Evolutionary conservation across 192 early-diverging fungal species (phyloP).

Genomic region (Coemansia sp.): DNA sequence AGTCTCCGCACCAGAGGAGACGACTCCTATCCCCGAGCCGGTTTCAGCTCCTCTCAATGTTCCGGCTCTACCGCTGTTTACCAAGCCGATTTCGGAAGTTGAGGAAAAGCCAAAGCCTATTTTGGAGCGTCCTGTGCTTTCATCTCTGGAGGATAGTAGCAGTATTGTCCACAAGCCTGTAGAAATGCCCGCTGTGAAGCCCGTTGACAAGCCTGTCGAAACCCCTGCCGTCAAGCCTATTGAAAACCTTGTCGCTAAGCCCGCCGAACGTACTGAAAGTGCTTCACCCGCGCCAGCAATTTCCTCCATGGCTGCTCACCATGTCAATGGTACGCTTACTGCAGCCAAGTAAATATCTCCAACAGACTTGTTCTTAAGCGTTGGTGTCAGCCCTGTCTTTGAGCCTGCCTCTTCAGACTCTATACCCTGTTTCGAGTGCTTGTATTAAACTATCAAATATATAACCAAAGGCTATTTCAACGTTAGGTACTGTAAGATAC

Average conservation of each 20-base stretch:
- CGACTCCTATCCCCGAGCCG: conserved; percentile 9
- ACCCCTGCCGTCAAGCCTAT: neutral
- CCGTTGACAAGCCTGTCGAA: neutral
- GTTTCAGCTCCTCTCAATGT: neutral
- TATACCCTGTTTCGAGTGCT: no score
- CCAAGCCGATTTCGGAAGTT: neutral
- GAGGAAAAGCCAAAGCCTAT: neutral
- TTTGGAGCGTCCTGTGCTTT: neutral
- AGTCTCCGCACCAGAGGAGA: neutral
- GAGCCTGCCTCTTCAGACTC: neutral
- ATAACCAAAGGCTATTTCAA: no score
- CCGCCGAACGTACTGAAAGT: neutral
- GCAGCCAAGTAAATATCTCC: conserved; percentile 22
- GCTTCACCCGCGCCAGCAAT: conserved; percentile 3
- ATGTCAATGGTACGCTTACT: conserved; percentile 19
- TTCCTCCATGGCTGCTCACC: conserved; percentile 40
- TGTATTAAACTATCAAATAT: no score
- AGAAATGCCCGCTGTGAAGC: neutral
- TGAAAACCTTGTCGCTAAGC: neutral
- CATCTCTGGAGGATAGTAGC: neutral
- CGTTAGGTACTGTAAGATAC: no score
- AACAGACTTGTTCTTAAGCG: neutral
- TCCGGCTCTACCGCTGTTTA: neutral
- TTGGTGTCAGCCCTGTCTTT: neutral
- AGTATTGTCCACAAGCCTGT: neutral